phyloP scores from a whole-genome alignment of 768 basidiomycete genomes.

The Boletus sensibilis region DNA sequence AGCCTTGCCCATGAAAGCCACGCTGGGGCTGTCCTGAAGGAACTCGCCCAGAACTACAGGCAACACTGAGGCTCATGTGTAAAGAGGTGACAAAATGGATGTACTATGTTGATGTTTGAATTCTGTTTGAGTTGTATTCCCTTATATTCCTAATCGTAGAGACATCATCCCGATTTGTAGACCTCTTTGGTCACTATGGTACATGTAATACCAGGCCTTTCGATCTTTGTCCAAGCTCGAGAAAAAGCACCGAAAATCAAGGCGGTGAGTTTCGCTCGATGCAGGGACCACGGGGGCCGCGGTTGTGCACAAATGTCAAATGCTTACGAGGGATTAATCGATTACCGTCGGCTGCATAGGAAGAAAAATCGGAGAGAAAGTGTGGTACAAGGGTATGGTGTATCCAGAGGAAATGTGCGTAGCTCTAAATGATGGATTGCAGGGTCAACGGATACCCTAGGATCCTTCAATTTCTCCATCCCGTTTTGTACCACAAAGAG shows the following conservation, averaged over 20 bases:
- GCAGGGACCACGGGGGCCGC: neutral
- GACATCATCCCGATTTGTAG: neutral
- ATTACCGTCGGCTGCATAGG: neutral
- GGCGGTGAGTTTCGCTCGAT: neutral
- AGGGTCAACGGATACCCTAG: neutral
- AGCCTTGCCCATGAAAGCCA: constrained; percentile 26
- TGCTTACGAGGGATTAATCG: too few species aligned
- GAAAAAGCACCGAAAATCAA: neutral
- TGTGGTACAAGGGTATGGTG: neutral
- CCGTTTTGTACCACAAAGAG: constrained; percentile 46
- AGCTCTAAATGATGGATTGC: neutral
- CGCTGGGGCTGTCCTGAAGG: constrained; percentile 23
- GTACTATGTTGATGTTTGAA: neutral
- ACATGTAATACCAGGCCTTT: neutral
- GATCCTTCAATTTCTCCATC: constrained; percentile 24
- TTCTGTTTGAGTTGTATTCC: neutral
- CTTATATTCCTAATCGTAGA: neutral
- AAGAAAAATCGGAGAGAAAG: neutral
- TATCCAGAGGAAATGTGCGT: neutral
- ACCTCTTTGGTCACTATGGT: neutral
- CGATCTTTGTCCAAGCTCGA: neutral
- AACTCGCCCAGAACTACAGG: constrained; percentile 10
- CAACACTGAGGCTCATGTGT: neutral
- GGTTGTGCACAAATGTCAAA: neutral
- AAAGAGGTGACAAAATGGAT: neutral